Conservation (phyloP, 2,329 filamentous ascomycete species). For the Ceratocystis alfenasii region DNA sequence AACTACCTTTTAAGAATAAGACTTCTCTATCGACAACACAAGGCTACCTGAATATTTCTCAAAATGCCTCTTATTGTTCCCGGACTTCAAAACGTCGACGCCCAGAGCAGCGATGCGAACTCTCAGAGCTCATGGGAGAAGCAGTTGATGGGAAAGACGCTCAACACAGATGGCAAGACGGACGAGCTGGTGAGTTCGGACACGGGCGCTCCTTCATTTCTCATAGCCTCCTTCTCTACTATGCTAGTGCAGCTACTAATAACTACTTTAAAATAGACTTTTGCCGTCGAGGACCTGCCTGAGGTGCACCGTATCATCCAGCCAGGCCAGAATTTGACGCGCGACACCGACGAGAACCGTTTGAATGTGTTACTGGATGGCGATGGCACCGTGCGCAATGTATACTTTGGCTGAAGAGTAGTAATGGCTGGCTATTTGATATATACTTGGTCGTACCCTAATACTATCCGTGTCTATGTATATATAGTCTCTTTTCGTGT, state of each 20-base stretch:
- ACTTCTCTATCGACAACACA: background rate
- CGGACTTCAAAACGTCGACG: constrained; percentile 38
- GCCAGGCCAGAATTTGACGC: constrained; percentile 46
- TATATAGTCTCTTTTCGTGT: too few relatives aligned
- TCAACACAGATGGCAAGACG: constrained; percentile 35
- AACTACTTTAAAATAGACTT: constrained; percentile 34
- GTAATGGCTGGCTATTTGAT: background rate
- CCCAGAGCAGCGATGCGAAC: constrained; percentile 27
- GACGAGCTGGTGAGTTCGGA: constrained; percentile 40
- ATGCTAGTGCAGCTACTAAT: background rate
- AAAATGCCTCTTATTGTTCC: constrained; percentile 56
- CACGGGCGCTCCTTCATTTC: too few relatives aligned
- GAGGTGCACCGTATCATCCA: constrained; percentile 44
- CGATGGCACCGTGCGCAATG: constrained; percentile 49
- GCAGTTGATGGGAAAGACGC: constrained; percentile 53
- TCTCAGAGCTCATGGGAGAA: constrained; percentile 47
- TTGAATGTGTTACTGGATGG: constrained; percentile 50
- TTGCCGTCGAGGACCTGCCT: constrained; percentile 49
- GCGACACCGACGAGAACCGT: constrained; percentile 42
- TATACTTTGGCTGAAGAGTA: constrained; percentile 39
- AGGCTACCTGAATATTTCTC: background rate
- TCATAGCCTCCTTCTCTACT: too few relatives aligned
- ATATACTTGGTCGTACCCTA: too few relatives aligned
- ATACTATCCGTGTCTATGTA: background rate
- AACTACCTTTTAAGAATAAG: background rate